A percentile compares a stretch with the other conserved stretches of the same genome.
Evolutionary conservation across 805 yeast genomes (phyloP).

Genomic region (Starmerella kuoi): DNA sequence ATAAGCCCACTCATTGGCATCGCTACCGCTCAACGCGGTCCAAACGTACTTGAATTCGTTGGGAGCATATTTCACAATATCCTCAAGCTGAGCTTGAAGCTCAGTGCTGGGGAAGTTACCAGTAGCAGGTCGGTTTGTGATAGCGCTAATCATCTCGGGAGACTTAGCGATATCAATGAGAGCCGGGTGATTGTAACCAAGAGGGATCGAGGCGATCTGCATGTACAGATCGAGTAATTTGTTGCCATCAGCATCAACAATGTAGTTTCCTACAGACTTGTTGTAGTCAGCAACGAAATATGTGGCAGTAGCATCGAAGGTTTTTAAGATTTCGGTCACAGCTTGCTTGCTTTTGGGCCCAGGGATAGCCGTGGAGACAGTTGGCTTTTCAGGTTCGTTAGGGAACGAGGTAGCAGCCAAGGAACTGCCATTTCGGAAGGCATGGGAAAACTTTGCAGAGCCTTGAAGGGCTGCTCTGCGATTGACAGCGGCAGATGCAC

Average conservation of each 20-base stretch:
- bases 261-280: conserved; percentile 66
- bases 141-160: conserved; percentile 56
- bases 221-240: conserved; percentile 60
- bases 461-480: background rate
- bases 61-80: conserved; percentile 63
- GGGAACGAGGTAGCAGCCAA: conserved; percentile 41
- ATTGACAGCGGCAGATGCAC: background rate
- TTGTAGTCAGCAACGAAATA: conserved; percentile 67
- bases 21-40: conserved; percentile 76
- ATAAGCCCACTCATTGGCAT: conserved; percentile 80
- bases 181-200: conserved; percentile 78
- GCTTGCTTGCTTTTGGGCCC: conserved; percentile 57
- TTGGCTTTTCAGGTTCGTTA: conserved; percentile 64
- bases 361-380: conserved; percentile 48
- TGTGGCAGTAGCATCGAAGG: conserved; percentile 60
- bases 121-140: conserved; percentile 73
- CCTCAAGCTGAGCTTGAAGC: conserved; percentile 38
- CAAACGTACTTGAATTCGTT: conserved; percentile 62
- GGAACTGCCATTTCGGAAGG: conserved; percentile 11
- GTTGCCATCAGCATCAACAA: conserved; percentile 74
- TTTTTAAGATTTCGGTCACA: conserved; percentile 42
- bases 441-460: background rate
- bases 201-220: conserved; percentile 73
- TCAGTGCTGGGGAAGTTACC: conserved; percentile 71
- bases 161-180: conserved; percentile 56